These are phyloP conservation scores for Kwoniella europaea DNA, from an alignment of 768 basidiomycete species.

Conservation along the genomic window DNA sequence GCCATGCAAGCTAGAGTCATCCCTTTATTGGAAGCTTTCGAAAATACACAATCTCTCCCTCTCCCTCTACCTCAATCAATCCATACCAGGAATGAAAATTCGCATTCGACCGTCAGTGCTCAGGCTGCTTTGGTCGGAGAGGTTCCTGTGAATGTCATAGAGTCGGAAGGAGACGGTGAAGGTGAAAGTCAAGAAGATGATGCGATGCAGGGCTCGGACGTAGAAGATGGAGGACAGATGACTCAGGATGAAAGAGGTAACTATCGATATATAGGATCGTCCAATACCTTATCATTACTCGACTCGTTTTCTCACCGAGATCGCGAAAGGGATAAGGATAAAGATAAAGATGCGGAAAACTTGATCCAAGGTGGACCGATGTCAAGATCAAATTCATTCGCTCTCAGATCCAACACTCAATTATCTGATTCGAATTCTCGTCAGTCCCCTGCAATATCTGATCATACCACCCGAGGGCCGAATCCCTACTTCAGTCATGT, in stretches of 20 bases:
- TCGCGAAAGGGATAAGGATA: conserved; percentile 57
- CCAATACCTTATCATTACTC: conserved; percentile 50
- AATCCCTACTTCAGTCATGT: conserved; percentile 53
- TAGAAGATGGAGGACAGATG: conserved; percentile 46
- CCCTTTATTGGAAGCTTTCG: conserved; percentile 46
- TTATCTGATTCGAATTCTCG: conserved; percentile 9
- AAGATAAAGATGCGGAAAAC: background rate
- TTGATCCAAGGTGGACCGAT: background rate
- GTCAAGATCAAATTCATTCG: conserved; percentile 12
- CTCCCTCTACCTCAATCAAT: background rate
- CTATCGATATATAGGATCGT: conserved; percentile 52
- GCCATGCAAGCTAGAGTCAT: conserved; percentile 34
- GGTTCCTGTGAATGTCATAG: background rate
- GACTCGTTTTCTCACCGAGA: conserved; percentile 52
- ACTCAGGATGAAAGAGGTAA: conserved; percentile 51
- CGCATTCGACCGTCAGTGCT: background rate
- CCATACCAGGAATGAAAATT: conserved; percentile 8
- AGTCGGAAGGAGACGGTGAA: conserved; percentile 15
- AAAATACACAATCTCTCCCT: conserved; percentile 9
- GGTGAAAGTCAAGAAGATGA: conserved; percentile 20
- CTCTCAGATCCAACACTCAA: conserved; percentile 6
- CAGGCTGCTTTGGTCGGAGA: background rate
- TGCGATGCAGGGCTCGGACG: conserved; percentile 3
- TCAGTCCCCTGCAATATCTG: conserved; percentile 21
- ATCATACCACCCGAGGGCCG: conserved; percentile 8